Conservation (phyloP, 2,329 filamentous ascomycete genomes). For the Diaporthe sp. region DNA sequence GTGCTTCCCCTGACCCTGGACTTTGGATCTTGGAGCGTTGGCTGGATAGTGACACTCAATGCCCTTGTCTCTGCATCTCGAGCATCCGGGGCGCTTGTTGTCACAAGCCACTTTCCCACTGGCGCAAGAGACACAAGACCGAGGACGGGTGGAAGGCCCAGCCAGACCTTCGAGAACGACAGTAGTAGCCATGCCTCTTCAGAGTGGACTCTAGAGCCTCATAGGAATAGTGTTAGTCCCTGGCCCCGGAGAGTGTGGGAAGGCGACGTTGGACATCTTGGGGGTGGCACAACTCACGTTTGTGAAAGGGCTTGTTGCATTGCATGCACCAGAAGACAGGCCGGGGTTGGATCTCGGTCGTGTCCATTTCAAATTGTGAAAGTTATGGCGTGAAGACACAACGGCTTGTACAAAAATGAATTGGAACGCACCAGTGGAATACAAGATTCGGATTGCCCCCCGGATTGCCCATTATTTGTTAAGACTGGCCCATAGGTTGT, state of each 20-base stretch:
- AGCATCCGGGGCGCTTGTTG: neutral
- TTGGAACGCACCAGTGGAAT: neutral
- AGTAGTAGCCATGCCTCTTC: conserved; percentile 10
- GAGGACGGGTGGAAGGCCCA: neutral
- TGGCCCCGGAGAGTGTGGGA: neutral
- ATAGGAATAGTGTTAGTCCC: neutral
- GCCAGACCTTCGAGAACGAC: neutral
- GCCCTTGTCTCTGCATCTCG: neutral
- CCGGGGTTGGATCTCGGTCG: neutral
- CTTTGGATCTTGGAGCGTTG: neutral
- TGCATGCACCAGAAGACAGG: neutral
- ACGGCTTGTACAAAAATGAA: neutral
- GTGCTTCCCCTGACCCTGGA: no score
- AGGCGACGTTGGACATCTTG: neutral
- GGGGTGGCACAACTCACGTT: neutral
- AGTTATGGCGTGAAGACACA: neutral
- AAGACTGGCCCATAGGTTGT: neutral
- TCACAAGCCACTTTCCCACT: neutral
- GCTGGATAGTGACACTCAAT: neutral
- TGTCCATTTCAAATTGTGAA: neutral
- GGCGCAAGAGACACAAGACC: conserved; percentile 1
- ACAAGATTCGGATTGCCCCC: neutral
- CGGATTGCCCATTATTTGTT: neutral
- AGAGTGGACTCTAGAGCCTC: neutral
- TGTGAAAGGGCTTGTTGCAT: conserved; percentile 3